Percentiles rank a stretch among this genome's conserved stretches.
These are phyloP conservation scores for Metschnikowia lochheadii DNA, from an alignment of 805 yeast species.

Conservation along the genomic window DNA sequence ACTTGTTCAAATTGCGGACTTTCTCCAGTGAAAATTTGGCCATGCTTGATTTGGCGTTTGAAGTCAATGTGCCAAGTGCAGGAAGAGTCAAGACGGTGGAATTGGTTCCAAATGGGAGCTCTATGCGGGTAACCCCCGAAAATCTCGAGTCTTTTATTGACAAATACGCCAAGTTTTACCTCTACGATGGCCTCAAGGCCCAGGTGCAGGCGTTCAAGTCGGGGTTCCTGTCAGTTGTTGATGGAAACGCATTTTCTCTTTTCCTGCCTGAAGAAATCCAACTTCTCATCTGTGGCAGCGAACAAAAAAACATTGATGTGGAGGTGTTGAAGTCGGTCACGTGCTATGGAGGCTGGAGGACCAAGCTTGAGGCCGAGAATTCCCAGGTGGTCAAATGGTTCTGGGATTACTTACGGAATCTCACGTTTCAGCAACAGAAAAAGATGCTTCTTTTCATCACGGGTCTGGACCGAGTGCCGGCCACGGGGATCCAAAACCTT, in stretches of 20 bases:
- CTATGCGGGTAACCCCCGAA: conserved; percentile 49
- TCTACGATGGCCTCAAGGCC: conserved; percentile 49
- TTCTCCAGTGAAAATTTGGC: conserved; percentile 29
- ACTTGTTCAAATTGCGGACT: conserved; percentile 28
- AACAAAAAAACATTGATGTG: conserved; percentile 62
- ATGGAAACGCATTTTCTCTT: conserved; percentile 73
- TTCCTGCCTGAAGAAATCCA: conserved; percentile 83
- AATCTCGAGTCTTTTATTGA: conserved; percentile 62
- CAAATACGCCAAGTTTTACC: conserved; percentile 55
- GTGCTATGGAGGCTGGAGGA: conserved; percentile 61
- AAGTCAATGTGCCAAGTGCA: conserved; percentile 51
- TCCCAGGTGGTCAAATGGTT: conserved; percentile 66
- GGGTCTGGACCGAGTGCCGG: conserved; percentile 89
- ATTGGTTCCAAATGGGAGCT: conserved; percentile 56
- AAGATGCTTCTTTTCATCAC: conserved; percentile 73
- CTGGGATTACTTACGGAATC: conserved; percentile 68
- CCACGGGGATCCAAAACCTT: conserved; percentile 81
- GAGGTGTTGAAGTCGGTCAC: conserved; percentile 67
- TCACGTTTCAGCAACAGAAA: conserved; percentile 49
- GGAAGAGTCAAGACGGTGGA: conserved; percentile 46
- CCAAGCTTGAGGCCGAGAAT: conserved; percentile 33
- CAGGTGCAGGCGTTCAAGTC: conserved; percentile 56
- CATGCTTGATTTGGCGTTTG: conserved; percentile 55
- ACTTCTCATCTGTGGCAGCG: conserved; percentile 70
- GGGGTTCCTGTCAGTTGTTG: conserved; percentile 76